Evolutionary conservation across 192 early-diverging fungal genomes (phyloP), one percentile per base, ranked within the genome.

Genomic region (Backusella tarrabulga): DNA sequence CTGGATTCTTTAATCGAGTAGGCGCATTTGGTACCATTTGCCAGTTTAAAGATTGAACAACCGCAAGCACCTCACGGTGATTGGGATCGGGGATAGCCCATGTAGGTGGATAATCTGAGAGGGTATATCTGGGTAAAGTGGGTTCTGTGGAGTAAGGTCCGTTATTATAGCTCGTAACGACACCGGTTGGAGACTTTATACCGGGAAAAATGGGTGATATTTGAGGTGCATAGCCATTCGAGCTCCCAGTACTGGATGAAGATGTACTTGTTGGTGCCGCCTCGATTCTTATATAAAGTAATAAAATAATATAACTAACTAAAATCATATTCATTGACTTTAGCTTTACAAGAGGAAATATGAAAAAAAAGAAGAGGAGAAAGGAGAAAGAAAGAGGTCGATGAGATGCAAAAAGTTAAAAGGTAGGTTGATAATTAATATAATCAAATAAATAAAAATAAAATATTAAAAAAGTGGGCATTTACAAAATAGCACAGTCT

Each of bases 81-180:
- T 83, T 60, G 14, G 80, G 68, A 35, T 80, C 79, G 21, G 83
- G 83, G 17, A 74, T 68, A 7, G 15, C 41, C 75, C 75, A 76
- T 36, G 23, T 21, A 8, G 66, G 34, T 8, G 83, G 83, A 44
- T 79, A 85, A 6, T 41, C 46, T 19, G 75, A 63, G 6, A 72
- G 17, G 11, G 56, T 63, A 29, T 63, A 63, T 63, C 56, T 63
- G n/a, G 56, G 56, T 63, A 63, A 63, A 29, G 56, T 63, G 56
- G 56, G 21, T 23, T 63, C 56, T 26, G 56, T 63, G 29, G 56
- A 63, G 9, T 63, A 63, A 0, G 56, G 56, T 0, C 56, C 56
- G n/a, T 63, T 12, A n/a, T 29, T 63, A 26, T 63, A 63, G 4
- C 56, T 63, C 11, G 56, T 63, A 26, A 4, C 56, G 26, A 11